A percentile compares a stretch with the other conserved stretches of the same genome.
These are phyloP conservation scores for Acacia pycnantha DNA, from an alignment of 331 rosid genomes.

Conservation along the genomic window DNA sequence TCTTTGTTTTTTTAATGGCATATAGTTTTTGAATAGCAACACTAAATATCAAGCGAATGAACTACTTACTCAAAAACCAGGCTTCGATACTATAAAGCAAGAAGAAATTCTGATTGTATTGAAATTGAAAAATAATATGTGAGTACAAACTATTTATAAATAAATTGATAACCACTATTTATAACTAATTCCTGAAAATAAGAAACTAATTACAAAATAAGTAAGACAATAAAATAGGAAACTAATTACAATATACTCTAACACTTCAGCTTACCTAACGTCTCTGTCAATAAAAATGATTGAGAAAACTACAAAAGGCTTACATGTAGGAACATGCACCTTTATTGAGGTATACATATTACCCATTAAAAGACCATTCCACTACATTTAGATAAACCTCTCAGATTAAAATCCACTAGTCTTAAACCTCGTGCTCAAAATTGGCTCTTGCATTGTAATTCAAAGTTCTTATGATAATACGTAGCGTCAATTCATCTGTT, in stretches of 20 bases:
- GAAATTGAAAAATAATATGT: no score
- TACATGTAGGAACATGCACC: not conserved
- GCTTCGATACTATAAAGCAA: no score
- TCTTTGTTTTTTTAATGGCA: not conserved
- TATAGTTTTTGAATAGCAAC: not conserved
- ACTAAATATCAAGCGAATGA: not conserved
- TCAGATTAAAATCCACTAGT: no score
- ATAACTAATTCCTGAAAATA: no score
- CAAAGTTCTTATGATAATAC: not conserved
- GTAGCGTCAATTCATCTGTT: not conserved
- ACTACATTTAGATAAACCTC: no score
- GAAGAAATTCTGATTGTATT: no score
- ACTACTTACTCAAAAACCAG: no score
- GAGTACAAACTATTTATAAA: no score
- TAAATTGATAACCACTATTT: no score
- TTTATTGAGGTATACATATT: not conserved
- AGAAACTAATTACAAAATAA: no score
- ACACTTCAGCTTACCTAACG: constrained; percentile 3
- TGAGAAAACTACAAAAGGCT: not conserved
- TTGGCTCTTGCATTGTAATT: not conserved
- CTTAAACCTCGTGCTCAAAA: not conserved
- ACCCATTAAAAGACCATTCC: not conserved
- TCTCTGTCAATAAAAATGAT: constrained; percentile 17
- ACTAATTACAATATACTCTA: no score
- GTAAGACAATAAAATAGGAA: no score